A percentile compares a stretch with the other conserved stretches of the same genome.
Conservation (phyloP, 352 stramenopile species). For the Phytophthora europaea region DNA sequence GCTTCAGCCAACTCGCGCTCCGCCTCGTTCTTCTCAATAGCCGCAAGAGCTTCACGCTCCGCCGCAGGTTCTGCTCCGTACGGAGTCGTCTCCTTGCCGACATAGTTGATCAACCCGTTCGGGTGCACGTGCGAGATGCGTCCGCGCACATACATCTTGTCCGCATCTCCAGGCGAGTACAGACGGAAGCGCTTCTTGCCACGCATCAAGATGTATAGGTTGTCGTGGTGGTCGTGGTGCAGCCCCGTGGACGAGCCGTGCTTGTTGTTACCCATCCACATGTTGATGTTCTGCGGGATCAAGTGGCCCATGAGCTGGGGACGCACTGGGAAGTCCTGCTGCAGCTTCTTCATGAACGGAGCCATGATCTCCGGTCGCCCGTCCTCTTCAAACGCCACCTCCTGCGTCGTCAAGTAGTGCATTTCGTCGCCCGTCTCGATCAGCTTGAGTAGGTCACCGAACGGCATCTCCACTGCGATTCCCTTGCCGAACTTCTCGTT, state of each 20-base stretch:
- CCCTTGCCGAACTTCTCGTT: constrained; percentile 88
- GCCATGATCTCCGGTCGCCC: constrained; percentile 88
- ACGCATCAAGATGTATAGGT: constrained; percentile 96
- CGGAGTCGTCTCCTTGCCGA: constrained; percentile 83
- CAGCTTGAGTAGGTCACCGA: constrained; percentile 79
- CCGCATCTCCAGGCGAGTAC: constrained; percentile 90
- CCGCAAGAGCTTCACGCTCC: constrained; percentile 64
- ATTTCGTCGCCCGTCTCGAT: constrained; percentile 76
- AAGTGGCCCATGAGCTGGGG: constrained; percentile 90
- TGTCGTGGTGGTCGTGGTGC: constrained; percentile 99
- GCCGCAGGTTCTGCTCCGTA: constrained; percentile 78
- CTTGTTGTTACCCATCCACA: constrained; percentile 96
- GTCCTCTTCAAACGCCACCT: constrained; percentile 83
- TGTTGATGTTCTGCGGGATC: constrained; percentile 95
- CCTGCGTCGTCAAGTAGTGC: constrained; percentile 93
- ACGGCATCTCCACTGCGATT: constrained; percentile 88
- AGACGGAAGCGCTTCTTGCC: constrained; percentile 96
- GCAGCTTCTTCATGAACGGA: constrained; percentile 81
- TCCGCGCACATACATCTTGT: constrained; percentile 94
- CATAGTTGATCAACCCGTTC: constrained; percentile 98
- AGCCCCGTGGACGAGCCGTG: constrained; percentile 91
- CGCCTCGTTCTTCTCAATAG: constrained; percentile 68
- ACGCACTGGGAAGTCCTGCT: constrained; percentile 85
- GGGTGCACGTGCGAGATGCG: constrained; percentile 87
- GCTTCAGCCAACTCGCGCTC: constrained; percentile 70